Percentiles rank a stretch among this genome's conserved stretches.
These are phyloP conservation scores for Chrysanthemum lavandulifolium DNA, from an alignment of 129 eudicot species.

Conservation along the genomic window DNA sequence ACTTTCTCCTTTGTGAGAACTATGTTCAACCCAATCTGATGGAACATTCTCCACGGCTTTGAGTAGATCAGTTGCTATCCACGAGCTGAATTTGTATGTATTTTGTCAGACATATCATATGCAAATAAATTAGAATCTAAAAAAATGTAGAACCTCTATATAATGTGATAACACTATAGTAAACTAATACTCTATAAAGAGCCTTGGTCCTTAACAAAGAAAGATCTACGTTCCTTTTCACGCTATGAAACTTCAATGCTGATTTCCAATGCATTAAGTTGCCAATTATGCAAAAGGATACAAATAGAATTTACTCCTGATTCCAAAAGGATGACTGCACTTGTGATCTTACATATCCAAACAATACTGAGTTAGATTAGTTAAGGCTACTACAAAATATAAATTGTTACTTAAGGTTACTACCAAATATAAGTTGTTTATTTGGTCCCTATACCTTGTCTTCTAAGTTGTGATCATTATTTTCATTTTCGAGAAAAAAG, in stretches of 20 bases:
- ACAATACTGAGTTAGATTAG: neutral
- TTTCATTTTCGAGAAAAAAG: neutral
- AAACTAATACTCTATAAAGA: too few species aligned
- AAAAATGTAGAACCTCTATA: too few species aligned
- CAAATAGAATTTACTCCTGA: conserved; percentile 1
- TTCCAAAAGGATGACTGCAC: neutral
- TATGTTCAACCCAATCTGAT: too few species aligned
- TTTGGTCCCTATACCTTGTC: neutral
- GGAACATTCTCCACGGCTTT: too few species aligned
- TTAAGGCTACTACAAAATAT: too few species aligned
- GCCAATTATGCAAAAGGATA: neutral
- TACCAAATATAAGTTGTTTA: neutral
- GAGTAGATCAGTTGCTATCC: too few species aligned
- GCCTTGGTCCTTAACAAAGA: conserved; percentile 40
- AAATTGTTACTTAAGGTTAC: neutral
- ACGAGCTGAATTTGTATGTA: too few species aligned
- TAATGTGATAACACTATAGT: too few species aligned
- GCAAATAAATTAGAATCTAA: too few species aligned
- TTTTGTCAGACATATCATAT: too few species aligned
- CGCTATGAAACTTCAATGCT: conserved; percentile 78
- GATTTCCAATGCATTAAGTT: conserved; percentile 26
- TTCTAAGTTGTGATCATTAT: neutral
- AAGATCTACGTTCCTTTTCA: conserved; percentile 61
- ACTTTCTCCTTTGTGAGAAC: too few species aligned
- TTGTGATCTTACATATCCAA: neutral